These are phyloP conservation scores for Chlorella sorokiniana DNA, from an alignment of 139 green algal species.

Conservation along the genomic window DNA sequence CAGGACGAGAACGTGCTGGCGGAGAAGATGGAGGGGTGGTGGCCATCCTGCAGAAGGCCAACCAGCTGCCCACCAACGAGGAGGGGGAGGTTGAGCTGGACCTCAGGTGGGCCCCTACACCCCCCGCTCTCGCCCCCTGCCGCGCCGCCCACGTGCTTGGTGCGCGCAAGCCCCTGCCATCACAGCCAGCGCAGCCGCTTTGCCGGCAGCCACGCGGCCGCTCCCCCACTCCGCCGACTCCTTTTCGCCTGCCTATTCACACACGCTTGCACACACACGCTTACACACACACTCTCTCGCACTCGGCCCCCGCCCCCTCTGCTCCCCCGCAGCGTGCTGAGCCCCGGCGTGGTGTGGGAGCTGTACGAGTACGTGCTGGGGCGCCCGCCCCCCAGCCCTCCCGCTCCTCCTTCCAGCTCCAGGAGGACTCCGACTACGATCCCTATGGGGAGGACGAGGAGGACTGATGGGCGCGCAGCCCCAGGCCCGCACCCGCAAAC, in stretches of 20 bases:
- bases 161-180: too few species aligned
- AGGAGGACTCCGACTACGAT: slow-evolving; percentile 37
- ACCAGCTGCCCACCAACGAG: slow-evolving; percentile 46
- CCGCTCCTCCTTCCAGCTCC: slow-evolving; percentile 30
- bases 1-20: slow-evolving; percentile 36
- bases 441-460: slow-evolving; percentile 38
- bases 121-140: too few species aligned
- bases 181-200: too few species aligned
- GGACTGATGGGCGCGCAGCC: neutral
- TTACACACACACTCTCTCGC: neutral
- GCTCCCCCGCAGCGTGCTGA: slow-evolving; percentile 14
- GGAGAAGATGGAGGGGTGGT: slow-evolving; percentile 51
- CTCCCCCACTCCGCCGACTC: neutral
- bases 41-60: slow-evolving; percentile 39
- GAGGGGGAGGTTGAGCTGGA: slow-evolving; percentile 47
- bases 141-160: too few species aligned
- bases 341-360: slow-evolving; percentile 26
- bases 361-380: slow-evolving; percentile 40
- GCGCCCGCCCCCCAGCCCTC: neutral
- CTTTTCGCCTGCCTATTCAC: neutral
- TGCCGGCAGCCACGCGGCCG: too few species aligned
- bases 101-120: slow-evolving; percentile 37
- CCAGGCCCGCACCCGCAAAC: too few species aligned
- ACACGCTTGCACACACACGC: neutral
- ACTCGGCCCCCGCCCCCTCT: neutral